Evolutionary conservation across 192 early-diverging fungal species (phyloP), one percentile per base, ranked within the genome.

Genomic region (Diversispora eburnea): DNA sequence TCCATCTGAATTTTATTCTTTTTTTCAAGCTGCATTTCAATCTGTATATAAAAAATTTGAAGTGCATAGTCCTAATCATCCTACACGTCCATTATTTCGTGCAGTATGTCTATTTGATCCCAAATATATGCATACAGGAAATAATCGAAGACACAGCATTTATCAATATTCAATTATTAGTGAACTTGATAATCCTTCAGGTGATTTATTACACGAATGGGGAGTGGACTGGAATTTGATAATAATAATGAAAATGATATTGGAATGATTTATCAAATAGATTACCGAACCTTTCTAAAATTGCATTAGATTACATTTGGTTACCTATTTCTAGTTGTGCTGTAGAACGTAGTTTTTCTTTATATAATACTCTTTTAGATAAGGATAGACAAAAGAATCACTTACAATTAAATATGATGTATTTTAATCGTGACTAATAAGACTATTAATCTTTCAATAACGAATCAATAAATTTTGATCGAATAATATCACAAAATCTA

Each of bases 301-400:
- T 42, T 45, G 42, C 61, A 42, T 42, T 63, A 2, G 39, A 63
- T 63, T 63, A 63, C 42, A 63, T 63, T 63, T 63, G 61, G 61
- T 63, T 63, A 42, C 39, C 61, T 13, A 46, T 65, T 19, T 65
- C 43, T 46, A 63, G 61, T 19, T 63, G 39, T 63, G 61, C 42
- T 3, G 42, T 43, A 15, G 61, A 63, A 42, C 13, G 6, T 63
- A 63, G 61, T n/a, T 63, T 63, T n/a, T 63, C 61, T 63, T 63
- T 63, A 63, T 63, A 63, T 63, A 63, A 42, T 63, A 43, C 33
- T 9, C 33, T 63, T 63, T 63, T 63, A 63, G 61, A 63, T 63
- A 41, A 10, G 33, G n/a, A 63, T 15, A 9, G 41, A 10, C 57
- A 58, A 58, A 58, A 58, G n/a, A n/a, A n/a, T n/a, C n/a, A n/a